Conservation (phyloP, 805 yeast species). For the Saturnispora dispora region DNA sequence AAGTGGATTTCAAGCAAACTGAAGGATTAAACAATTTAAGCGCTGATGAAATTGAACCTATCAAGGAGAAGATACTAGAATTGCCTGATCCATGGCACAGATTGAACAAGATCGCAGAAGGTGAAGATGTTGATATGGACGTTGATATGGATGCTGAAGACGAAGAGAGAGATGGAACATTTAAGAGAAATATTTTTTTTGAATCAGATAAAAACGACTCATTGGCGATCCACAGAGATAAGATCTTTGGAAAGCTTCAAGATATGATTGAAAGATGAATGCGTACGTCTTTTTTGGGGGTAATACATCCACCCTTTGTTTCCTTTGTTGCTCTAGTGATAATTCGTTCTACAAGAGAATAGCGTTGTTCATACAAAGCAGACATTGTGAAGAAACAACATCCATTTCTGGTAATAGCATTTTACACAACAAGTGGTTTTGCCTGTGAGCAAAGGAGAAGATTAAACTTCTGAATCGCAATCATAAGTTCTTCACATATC, state of each 20-base stretch:
- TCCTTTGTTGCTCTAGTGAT: neutral
- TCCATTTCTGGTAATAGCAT: too few relatives aligned
- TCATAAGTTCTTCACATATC: too few relatives aligned
- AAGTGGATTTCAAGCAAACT: constrained; percentile 20
- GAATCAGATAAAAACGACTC: constrained; percentile 49
- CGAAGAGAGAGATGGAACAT: constrained; percentile 10
- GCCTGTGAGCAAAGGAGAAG: too few relatives aligned
- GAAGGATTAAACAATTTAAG: constrained; percentile 23
- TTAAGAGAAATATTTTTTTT: constrained; percentile 45
- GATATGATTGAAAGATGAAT: constrained; percentile 39
- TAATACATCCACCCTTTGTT: neutral
- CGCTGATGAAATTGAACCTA: constrained; percentile 25
- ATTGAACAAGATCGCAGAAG: constrained; percentile 7
- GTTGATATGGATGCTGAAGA: constrained; percentile 13
- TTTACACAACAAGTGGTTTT: too few relatives aligned
- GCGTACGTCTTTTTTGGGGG: too few relatives aligned
- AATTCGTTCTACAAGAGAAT: too few relatives aligned
- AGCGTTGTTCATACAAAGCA: too few relatives aligned
- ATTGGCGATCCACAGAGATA: constrained; percentile 54
- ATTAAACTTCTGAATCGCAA: too few relatives aligned
- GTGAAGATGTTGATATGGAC: constrained; percentile 12
- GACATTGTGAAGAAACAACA: too few relatives aligned
- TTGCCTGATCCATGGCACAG: constrained; percentile 7
- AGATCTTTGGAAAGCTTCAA: constrained; percentile 49
- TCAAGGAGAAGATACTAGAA: constrained; percentile 22